Conservation (phyloP, 2,329 filamentous ascomycete species). For the Xylariaceae sp. region DNA sequence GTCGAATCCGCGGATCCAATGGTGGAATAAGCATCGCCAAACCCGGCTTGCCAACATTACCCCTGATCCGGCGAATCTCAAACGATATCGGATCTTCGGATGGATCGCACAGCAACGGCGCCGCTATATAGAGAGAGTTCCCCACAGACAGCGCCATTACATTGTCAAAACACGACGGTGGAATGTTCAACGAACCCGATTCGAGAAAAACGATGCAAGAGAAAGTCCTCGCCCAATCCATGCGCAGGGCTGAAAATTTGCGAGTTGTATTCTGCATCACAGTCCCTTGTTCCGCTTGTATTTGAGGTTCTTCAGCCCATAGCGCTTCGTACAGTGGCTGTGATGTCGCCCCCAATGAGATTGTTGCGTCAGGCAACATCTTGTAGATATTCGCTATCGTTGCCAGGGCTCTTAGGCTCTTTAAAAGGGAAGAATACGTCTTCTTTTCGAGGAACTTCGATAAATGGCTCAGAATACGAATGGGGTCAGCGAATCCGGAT, state of each 20-base stretch:
- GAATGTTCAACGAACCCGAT: slow-evolving; percentile 8
- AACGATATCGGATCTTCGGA: background rate
- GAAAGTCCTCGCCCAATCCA: background rate
- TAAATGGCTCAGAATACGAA: too few relatives aligned
- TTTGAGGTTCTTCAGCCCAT: too few relatives aligned
- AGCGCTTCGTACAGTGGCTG: background rate
- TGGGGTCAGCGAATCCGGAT: too few relatives aligned
- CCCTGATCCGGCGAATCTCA: slow-evolving; percentile 9
- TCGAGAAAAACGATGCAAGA: slow-evolving; percentile 16
- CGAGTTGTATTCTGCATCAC: too few relatives aligned
- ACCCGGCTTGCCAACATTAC: slow-evolving; percentile 10
- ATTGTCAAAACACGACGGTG: background rate
- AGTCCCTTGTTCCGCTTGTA: too few relatives aligned
- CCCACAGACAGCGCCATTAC: slow-evolving; percentile 3
- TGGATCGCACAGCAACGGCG: slow-evolving; percentile 2
- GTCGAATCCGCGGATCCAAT: background rate
- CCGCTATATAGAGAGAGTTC: slow-evolving; percentile 13
- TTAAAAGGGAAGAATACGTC: too few relatives aligned
- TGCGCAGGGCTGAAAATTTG: too few relatives aligned
- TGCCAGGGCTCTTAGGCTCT: too few relatives aligned
- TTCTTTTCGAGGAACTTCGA: too few relatives aligned
- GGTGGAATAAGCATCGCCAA: slow-evolving; percentile 9
- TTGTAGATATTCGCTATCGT: too few relatives aligned
- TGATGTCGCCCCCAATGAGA: background rate
- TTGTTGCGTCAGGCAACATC: too few relatives aligned